A percentile compares a stretch with the other conserved stretches of the same genome.
Conservation (phyloP, 169 alveolate species). For the Cryptosporidium xiaoi region DNA sequence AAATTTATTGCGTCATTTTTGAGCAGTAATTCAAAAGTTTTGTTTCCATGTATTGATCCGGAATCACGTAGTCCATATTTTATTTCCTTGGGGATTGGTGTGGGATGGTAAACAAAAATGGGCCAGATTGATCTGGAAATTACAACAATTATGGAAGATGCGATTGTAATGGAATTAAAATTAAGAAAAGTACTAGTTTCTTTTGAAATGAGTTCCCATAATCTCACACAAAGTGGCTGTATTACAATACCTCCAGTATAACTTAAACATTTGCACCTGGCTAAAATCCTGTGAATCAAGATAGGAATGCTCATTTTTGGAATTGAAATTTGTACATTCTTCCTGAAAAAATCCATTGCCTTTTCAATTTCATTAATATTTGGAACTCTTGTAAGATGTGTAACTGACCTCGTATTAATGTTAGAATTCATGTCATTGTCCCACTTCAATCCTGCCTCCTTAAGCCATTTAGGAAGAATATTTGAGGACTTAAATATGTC, state of each 20-base stretch:
- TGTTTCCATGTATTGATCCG: not conserved
- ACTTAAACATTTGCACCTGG: conserved; percentile 25
- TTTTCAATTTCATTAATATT: conserved; percentile 35
- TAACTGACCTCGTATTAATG: conserved; percentile 55
- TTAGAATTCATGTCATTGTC: conserved; percentile 51
- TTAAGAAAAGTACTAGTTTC: not conserved
- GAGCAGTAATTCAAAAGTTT: not conserved
- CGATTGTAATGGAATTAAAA: conserved; percentile 5
- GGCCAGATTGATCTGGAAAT: conserved; percentile 69
- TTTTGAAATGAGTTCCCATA: conserved; percentile 44
- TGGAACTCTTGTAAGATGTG: conserved; percentile 56
- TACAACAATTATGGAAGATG: conserved; percentile 34
- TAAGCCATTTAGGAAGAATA: conserved; percentile 55
- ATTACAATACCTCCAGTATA: conserved; percentile 53
- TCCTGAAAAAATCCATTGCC: conserved; percentile 4
- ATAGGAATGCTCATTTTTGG: conserved; percentile 53
- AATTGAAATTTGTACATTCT: conserved; percentile 1
- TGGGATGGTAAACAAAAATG: conserved; percentile 57
- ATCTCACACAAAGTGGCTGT: conserved; percentile 48
- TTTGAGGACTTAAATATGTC: conserved; percentile 57
- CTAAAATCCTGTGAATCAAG: conserved; percentile 31
- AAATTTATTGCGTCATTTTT: not conserved
- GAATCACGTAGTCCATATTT: not conserved
- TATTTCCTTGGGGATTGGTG: conserved; percentile 10
- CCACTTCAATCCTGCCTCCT: conserved; percentile 73